Evolutionary conservation across 2,329 filamentous ascomycete genomes (phyloP).

Genomic region (Fusarium verrucosum): DNA sequence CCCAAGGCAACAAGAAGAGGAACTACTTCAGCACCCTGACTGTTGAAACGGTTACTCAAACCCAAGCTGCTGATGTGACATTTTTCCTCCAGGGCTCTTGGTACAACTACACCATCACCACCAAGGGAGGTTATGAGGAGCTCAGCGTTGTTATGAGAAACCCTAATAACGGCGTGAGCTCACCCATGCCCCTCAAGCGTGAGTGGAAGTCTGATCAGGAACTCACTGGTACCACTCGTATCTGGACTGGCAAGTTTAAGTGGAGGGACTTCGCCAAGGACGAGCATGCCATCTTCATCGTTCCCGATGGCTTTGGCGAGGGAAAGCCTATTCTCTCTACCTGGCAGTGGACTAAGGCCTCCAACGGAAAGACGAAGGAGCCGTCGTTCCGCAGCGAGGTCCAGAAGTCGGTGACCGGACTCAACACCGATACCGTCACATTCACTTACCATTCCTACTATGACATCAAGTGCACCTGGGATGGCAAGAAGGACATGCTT

Average conservation of each 20-base stretch:
- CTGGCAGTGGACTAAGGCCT: slow-evolving; percentile 31
- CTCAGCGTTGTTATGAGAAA: slow-evolving; percentile 29
- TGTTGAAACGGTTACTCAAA: slow-evolving; percentile 10
- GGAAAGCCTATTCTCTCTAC: slow-evolving; percentile 30
- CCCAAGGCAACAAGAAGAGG: slow-evolving; percentile 17
- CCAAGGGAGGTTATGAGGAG: slow-evolving; percentile 16
- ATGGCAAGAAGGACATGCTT: slow-evolving; percentile 21
- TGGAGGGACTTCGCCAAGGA: slow-evolving; percentile 16
- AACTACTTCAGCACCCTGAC: slow-evolving; percentile 31
- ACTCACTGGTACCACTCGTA: not conserved
- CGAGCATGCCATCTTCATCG: slow-evolving; percentile 34
- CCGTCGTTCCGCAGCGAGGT: slow-evolving; percentile 1
- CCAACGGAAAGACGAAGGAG: not conserved
- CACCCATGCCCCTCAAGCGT: not conserved
- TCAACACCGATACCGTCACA: not conserved
- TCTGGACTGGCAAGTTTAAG: slow-evolving; percentile 40
- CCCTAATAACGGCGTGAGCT: not conserved
- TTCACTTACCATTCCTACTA: slow-evolving; percentile 25
- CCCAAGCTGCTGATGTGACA: not conserved
- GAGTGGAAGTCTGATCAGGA: slow-evolving; percentile 27
- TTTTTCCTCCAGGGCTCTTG: slow-evolving; percentile 14
- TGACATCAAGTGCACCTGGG: slow-evolving; percentile 25
- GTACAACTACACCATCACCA: slow-evolving; percentile 22
- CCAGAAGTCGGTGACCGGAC: not conserved
- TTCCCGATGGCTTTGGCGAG: slow-evolving; percentile 30